phyloP scores from a whole-genome alignment of 129 eudicot species.

The Dittrichia graveolens region DNA sequence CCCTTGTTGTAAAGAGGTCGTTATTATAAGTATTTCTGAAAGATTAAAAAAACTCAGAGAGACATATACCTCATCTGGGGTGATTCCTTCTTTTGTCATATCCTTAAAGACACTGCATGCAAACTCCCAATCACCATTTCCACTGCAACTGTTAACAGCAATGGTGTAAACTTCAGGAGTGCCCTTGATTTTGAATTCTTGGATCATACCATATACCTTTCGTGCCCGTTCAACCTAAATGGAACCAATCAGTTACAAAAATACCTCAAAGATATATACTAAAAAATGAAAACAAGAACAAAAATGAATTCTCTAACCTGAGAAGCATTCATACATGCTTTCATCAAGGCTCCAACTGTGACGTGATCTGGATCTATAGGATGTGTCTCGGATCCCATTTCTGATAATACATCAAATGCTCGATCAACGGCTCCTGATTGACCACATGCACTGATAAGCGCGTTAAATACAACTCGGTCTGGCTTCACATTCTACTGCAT shows the following conservation, averaged over 20 bases:
- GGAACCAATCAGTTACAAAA: slow-evolving; percentile 16
- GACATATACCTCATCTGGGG: slow-evolving; percentile 86
- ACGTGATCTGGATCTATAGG: slow-evolving; percentile 95
- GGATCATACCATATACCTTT: slow-evolving; percentile 80
- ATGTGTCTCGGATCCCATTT: slow-evolving; percentile 73
- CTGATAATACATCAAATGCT: slow-evolving; percentile 95
- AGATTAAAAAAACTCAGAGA: neutral
- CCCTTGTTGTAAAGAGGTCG: too few relatives aligned
- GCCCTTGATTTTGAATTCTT: slow-evolving; percentile 75
- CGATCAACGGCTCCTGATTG: slow-evolving; percentile 97
- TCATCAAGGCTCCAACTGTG: slow-evolving; percentile 93
- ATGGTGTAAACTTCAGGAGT: slow-evolving; percentile 98
- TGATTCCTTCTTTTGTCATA: slow-evolving; percentile 70
- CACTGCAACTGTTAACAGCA: slow-evolving; percentile 90
- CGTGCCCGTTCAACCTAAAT: slow-evolving; percentile 71
- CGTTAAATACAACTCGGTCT: slow-evolving; percentile 97
- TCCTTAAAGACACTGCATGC: slow-evolving; percentile 76
- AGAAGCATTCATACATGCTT: slow-evolving; percentile 83
- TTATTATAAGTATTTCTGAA: too few relatives aligned
- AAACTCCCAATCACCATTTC: slow-evolving; percentile 91
- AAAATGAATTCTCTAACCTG: slow-evolving; percentile 56
- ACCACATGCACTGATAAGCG: slow-evolving; percentile 98
- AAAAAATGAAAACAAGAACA: neutral
- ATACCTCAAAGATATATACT: slow-evolving; percentile 9
- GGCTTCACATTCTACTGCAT: slow-evolving; percentile 98